Base-by-base conservation (phyloP, 306 rosid species). In the Phaseolus lunatus region DNA sequence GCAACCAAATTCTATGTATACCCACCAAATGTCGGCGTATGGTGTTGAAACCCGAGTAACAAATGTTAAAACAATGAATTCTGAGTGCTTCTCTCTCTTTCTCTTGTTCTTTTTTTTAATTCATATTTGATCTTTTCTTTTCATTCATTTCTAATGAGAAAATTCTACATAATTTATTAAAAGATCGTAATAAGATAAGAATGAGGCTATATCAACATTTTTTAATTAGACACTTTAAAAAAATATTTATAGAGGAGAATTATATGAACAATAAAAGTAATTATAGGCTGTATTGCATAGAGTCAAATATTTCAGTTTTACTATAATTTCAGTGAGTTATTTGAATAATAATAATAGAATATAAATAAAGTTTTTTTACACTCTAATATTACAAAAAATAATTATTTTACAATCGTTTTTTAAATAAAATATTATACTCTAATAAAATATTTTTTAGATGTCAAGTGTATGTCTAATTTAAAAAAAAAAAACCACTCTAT, bases 21-120 rank as follows among this genome's bases (percentile, higher is more conserved):
- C 47, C 68, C 44, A 16, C 73, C 59, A 67, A 72, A 22, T 75
- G 84, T 75, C 81, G 43, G 33, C 67, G 14, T 62, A 54, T 69
- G 58, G 70, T 44, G 43, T 29, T 48, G 33, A 67, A 33, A 45
- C 48, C 72, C 27, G 27, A 9, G 26, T 29, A 62, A 33, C 15
- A 35, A 18, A 64, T 62, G 7, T 48, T 29, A 24, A 31, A 29
- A 63, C 31, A 64, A 65, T 52, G 48, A 63, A n/a, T 48, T 16
- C 67, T 16, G 3, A 31, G 1, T 18, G 24, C 8, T 31, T 29
- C 63, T 47, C 45, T 64, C 62, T 70, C 47, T 29, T 11, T 50
- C 4, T 43, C 15, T 12, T n/a, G n/a, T 43, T 11, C 3, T 12
- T 12, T 43, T 43, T 43, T 11, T 43, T 43, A 43, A 43, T 12